Evolutionary conservation across 495 filamentous ascomycete species (phyloP), one percentile per base, ranked within the genome.

Genomic region (Trichoderma erinaceum): DNA sequence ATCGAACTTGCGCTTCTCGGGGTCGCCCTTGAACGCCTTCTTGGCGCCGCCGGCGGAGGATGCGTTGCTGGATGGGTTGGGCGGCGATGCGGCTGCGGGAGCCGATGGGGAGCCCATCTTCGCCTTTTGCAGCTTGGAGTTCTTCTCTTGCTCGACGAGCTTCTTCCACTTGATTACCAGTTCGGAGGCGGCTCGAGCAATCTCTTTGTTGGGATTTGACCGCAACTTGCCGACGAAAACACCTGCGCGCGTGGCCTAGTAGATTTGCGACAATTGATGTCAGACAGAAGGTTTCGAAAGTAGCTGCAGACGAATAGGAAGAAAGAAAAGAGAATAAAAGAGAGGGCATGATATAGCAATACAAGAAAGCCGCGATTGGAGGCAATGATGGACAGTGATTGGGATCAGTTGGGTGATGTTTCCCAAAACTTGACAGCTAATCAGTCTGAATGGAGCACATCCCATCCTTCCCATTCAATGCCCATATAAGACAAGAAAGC

Each of bases 91-190:
- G 70, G 52, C 73, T 66, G 64, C 77, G 63, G 73, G 74, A 23
- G 79, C 73, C 3, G 78, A 78, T 6, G 78, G 76, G 25, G 75
- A 77, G 66, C 75, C 68, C 66, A 69, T 75, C 66, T 80, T 81
- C 69, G 82, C 81, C 71, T 79, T 79, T 73, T 78, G 67, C 75
- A 35, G 15, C 38, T 70, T 92, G 18, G 80, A 71, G 66, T 82
- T 83, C 77, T 85, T 88, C 66, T 90, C 87, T 16, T 79, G 76
- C 58, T 84, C 80, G 41, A 99, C 89, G 43, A 92, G 88, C 66
- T 86, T 88, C 70, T 89, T 88, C 95, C 95, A 99, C 72, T 91
- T 93, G 50, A 82, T 82, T 23, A 99, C 92, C 65, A 98, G 91
- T 70, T 95, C 90, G 68, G 80, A 81, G 3, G 93, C 89, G 56